Percentiles rank a stretch among this genome's conserved stretches.
Conservation (phyloP, 2,329 filamentous ascomycete genomes). For the Pestalotiopsis fici region DNA sequence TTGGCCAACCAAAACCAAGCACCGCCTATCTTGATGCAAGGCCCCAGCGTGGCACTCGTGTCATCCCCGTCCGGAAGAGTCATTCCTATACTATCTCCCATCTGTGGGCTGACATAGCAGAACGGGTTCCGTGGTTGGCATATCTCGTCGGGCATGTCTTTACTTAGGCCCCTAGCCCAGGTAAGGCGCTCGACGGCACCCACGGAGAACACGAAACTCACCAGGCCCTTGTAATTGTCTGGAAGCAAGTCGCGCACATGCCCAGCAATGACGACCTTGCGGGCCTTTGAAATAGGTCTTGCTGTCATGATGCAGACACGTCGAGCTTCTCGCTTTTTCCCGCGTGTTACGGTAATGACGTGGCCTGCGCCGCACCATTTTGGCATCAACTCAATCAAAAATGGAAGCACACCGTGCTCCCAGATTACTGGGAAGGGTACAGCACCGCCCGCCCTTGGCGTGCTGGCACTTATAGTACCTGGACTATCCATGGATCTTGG, state of each 20-base stretch:
- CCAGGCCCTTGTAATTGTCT: slow-evolving; percentile 24
- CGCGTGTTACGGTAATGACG: slow-evolving; percentile 38
- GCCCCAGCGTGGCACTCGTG: slow-evolving; percentile 42
- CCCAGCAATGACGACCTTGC: slow-evolving; percentile 37
- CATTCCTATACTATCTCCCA: slow-evolving; percentile 47
- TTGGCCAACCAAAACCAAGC: slow-evolving; percentile 43
- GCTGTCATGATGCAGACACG: slow-evolving; percentile 43
- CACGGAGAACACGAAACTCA: slow-evolving; percentile 38
- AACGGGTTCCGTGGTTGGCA: slow-evolving; percentile 43
- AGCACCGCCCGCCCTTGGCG: slow-evolving; percentile 30
- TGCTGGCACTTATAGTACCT: slow-evolving; percentile 25
- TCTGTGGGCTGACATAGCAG: slow-evolving; percentile 40
- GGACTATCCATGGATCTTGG: slow-evolving; percentile 32
- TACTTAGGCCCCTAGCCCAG: slow-evolving; percentile 41
- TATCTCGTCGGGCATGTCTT: slow-evolving; percentile 39
- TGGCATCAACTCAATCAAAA: slow-evolving; percentile 41
- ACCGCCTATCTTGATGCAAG: slow-evolving; percentile 37
- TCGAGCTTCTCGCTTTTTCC: slow-evolving; percentile 32
- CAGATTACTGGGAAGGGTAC: slow-evolving; percentile 41
- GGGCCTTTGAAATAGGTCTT: slow-evolving; percentile 32
- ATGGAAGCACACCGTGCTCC: slow-evolving; percentile 45
- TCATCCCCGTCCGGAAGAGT: slow-evolving; percentile 29
- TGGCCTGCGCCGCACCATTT: slow-evolving; percentile 42
- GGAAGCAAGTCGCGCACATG: slow-evolving; percentile 44
- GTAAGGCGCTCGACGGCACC: slow-evolving; percentile 37